Base-by-base conservation (phyloP, 2,329 filamentous ascomycete species). In the Xylariaceae sp. region DNA sequence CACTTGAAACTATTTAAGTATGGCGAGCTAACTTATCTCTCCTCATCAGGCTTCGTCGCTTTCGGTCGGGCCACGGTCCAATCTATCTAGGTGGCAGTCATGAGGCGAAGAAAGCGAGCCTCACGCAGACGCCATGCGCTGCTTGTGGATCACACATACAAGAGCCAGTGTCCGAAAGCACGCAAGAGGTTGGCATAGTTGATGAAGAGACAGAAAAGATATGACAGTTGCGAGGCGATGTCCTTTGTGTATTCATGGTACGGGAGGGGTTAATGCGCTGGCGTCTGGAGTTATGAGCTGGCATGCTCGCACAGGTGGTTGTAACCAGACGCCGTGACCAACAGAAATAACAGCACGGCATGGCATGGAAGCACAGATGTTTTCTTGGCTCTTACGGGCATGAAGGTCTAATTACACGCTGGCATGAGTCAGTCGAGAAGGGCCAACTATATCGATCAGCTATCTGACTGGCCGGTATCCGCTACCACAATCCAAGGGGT, bases 21-120 rank as follows among this genome's bases (percentile, higher is more conserved):
- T 27, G 16, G 21, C 24, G 9, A 30, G 27, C 57, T 66, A 46
- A 65, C 45, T 8, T 39, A 23, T 6, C 3, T 24, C n/a, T 27
- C n/a, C n/a, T n/a, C 18, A n/a, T 11, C 26, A 68, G 66, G n/a
- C 32, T 59, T 16, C 50, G 51, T 41, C 50, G 46, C n/a, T 46
- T 56, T 16, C 40, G 61, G 40, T 29, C 43, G 8, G 48, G 55
- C 18, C 41, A 58, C 13, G 63, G 66, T 1, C 55, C 59, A 35
- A 67, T 70, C 24, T 57, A 57, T 33, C 49, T 69, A 16, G 57
- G 60, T 30, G 57, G 61, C 23, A 53, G 59, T 26, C 58, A 60
- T 33, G 53, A 36, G 15, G 35, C 51, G 39, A 39, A 13, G 18
- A 21, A 42, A 26, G 35, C 40, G 21, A 20, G 20, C 30, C 24